Base-by-base conservation (phyloP, 2,329 filamentous ascomycete genomes). In the Beauveria bassiana region DNA sequence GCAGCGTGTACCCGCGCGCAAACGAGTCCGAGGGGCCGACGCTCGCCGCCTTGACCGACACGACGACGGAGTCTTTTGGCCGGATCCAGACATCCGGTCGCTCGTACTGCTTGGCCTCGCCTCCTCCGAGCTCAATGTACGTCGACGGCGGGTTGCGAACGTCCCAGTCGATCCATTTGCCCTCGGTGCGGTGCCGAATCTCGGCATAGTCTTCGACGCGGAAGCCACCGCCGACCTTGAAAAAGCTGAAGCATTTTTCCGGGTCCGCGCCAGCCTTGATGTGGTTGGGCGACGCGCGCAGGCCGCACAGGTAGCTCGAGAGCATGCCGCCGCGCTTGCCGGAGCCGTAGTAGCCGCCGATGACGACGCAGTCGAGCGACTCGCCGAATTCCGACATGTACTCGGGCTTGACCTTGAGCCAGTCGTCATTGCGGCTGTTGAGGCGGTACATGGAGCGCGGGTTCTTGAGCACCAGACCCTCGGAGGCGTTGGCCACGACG, bases 321-420 rank as follows among this genome's bases (percentile, higher is more conserved):
- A 97, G 77, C 2, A 77, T 84, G 46, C 93, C 95, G 54, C 95
- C 95, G 53, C 95, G 85, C 61, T 84, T 86, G 0, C 95, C 95
- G 34, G 89, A 90, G 16, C 95, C 95, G 71, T 90, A 99, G 75
- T 96, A 98, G 9, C 91, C 95, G 60, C 93, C 95, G 59, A 99
- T 85, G 18, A 99, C 81, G 16, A 97, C 78, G 66, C 92, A 91
- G 71, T 99, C 95, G 3, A 99, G 84, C 0, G 89, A 91, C 74
- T 98, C 93, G 64, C 95, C 95, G 71, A 95, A 96, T 65, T 96
- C 93, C 2, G 87, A 87, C 93, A 98, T 97, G 73, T 99, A 99
- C 66, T 99, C 95, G 1, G 95, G 95, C 70, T 99, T 99, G 9
- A 99, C 93, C 72, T 99, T 99, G 76, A 97, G 88, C 95, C 95